Evolutionary conservation across 345 rosid genomes (phyloP), one percentile per base, ranked within the genome.

Genomic region (sweet orange (Citrus sinensis)): DNA sequence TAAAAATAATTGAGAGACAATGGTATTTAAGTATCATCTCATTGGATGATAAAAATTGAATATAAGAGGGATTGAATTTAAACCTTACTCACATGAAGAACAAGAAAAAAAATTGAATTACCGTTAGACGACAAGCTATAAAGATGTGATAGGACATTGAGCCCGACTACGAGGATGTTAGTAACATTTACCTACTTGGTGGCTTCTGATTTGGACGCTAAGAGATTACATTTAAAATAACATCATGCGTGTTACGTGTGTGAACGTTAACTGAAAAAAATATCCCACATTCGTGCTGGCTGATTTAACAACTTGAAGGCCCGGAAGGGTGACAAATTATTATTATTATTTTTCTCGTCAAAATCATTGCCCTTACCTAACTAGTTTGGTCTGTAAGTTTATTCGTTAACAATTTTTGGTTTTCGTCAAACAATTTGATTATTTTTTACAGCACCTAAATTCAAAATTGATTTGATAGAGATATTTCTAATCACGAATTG

Each of bases 221-320:
- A 19, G 74, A 29, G 17, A 46, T 46, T 46, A 3, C 4, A 13
- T 11, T 51, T 29, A 35, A 35, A 29, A 22, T 49, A 27, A 29
- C 17, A 42, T 67, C 70, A 64, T 42, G 54, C 4, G 83, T 2
- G 79, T 58, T 49, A 10, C 58, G 25, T 11, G 64, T 64, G 11
- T 37, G n/a, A 71, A 34, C 30, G 75, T 83, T 74, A 79, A 49
- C 73, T 16, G 51, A 13, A 58, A 27, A 24, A 58, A 34, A 60
- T 27, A 35, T 17, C 25, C 42, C 42, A 65, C 42, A 3, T 13
- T 67, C 4, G 58, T 1, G 58, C 3, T 4, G 58, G 58, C 58
- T 17, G 58, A 17, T 17, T 17, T 54, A 54, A 54, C 58, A 54
- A 54, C 22, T 54, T 54, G 7, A 54, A 54, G 22, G 7, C 20